Conservation (phyloP, 2,329 filamentous ascomycete species). For the Corynespora cassiicola region DNA sequence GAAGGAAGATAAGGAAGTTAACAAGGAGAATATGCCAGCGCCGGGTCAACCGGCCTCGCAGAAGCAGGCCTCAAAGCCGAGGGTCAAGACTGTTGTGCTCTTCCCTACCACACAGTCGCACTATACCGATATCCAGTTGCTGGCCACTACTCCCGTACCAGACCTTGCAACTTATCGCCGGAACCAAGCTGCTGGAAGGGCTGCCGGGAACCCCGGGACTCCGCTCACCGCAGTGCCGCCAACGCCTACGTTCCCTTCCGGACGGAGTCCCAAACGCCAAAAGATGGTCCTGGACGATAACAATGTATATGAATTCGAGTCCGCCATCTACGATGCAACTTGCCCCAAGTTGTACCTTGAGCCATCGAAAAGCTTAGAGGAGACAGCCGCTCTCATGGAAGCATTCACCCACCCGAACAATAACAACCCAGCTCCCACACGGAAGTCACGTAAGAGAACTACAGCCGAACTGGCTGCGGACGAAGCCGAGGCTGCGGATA, state of each 20-base stretch:
- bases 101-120: conserved; percentile 81
- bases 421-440: conserved; percentile 75
- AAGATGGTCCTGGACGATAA: conserved; percentile 78
- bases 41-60: conserved; percentile 53
- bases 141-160: conserved; percentile 70
- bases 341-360: conserved; percentile 79
- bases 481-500: conserved; percentile 86
- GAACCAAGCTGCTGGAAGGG: conserved; percentile 54
- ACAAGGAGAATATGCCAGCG: conserved; percentile 67
- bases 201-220: conserved; percentile 69
- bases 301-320: conserved; percentile 77
- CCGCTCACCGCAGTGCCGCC: conserved; percentile 63
- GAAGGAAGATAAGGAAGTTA: conserved; percentile 47
- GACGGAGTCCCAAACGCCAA: conserved; percentile 72
- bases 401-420: conserved; percentile 79
- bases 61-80: conserved; percentile 58
- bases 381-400: conserved; percentile 75
- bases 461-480: conserved; percentile 94
- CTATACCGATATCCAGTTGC: conserved; percentile 76
- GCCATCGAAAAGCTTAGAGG: conserved; percentile 71
- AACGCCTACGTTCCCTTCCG: conserved; percentile 62
- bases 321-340: conserved; percentile 75
- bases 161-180: conserved; percentile 58
- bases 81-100: conserved; percentile 78
- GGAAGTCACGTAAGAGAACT: conserved; percentile 90